A percentile compares a stretch with the other conserved stretches of the same genome.
phyloP scores from a whole-genome alignment of 1,139 yeast species.

The Spencermartinsiella ligniputridi region DNA sequence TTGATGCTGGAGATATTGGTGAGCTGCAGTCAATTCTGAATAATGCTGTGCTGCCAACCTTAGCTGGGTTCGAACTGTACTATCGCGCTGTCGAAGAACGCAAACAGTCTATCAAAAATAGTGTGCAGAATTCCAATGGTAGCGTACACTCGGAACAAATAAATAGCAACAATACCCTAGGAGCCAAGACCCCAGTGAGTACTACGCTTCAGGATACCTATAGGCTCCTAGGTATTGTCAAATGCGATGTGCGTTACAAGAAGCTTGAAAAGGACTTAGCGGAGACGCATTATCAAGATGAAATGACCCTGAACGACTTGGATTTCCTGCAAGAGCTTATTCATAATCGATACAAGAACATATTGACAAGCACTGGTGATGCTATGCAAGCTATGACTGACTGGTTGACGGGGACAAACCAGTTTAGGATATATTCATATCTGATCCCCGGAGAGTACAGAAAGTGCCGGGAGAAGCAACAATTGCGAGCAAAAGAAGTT shows the following conservation, averaged over 20 bases:
- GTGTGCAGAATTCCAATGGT: conserved; percentile 5
- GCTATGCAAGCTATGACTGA: conserved; percentile 12
- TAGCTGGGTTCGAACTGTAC: conserved; percentile 17
- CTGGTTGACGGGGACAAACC: conserved; percentile 24
- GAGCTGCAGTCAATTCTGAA: conserved; percentile 14
- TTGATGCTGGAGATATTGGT: conserved; percentile 22
- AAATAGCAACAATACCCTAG: neutral
- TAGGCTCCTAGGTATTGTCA: conserved; percentile 19
- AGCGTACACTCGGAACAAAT: neutral
- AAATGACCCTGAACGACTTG: conserved; percentile 17
- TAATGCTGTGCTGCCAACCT: conserved; percentile 13
- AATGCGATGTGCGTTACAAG: conserved; percentile 10
- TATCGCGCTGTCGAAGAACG: conserved; percentile 18
- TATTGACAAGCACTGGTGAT: conserved; percentile 14
- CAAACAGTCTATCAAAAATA: conserved; percentile 9
- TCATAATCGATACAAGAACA: conserved; percentile 11
- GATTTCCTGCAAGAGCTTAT: conserved; percentile 18
- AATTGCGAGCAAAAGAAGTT: neutral
- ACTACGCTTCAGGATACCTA: conserved; percentile 16
- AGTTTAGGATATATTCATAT: conserved; percentile 13
- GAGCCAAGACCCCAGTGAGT: conserved; percentile 4
- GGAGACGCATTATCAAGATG: conserved; percentile 5
- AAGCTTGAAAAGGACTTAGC: conserved; percentile 7
- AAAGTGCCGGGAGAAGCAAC: neutral
- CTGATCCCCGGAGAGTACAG: conserved; percentile 6